Base-by-base conservation (phyloP, 2,329 filamentous ascomycete species). In the Penicillium sp. region DNA sequence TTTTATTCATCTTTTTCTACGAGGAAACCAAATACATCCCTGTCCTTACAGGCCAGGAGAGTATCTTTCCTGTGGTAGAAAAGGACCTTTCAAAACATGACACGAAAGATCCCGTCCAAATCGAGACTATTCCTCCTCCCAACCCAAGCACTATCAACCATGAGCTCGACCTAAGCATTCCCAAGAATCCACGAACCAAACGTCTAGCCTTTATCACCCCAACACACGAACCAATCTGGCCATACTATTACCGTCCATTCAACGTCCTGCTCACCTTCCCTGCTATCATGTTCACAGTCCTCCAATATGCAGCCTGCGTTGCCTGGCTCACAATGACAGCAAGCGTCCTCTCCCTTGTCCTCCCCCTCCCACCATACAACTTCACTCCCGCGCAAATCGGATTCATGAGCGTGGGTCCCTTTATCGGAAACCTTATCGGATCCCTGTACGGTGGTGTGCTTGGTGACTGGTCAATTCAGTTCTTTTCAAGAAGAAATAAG, bases 401-500 rank as follows among this genome's bases (percentile, higher is more conserved):
- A 0, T 63, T 60, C 18, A 61, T 66, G 60, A 63, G 61, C 35
- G 20, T 63, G 18, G 61, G 60, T 0, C 68, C 69, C 0, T 67
- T 72, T 2, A 54, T 74, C 1, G 72, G 73, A 0, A 70, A 68
- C 9, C 29, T 71, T 0, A 52, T 74, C 9, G 72, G 71, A 0
- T 59, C 60, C 1, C 22, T 73, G 0, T 71, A 71, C 39, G 70
- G 69, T 1, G 72, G 72, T 0, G 59, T 63, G 0, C 41, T 74
- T 1, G 62, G 65, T 0, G 72, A 75, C 38, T 64, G 63, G 59
- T 63, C 63, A 0, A 68, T 74, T 36, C 47, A 71, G n/a, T 61
- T 59, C 28, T 65, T 75, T 40, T 70, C 74, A 2, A 68, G 67
- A 20, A 61, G 66, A 13, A 75, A 76, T 51, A 64, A 64, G 26